Conservation (phyloP, 1,284 basidiomycete species). For the Trametes polyzona region DNA sequence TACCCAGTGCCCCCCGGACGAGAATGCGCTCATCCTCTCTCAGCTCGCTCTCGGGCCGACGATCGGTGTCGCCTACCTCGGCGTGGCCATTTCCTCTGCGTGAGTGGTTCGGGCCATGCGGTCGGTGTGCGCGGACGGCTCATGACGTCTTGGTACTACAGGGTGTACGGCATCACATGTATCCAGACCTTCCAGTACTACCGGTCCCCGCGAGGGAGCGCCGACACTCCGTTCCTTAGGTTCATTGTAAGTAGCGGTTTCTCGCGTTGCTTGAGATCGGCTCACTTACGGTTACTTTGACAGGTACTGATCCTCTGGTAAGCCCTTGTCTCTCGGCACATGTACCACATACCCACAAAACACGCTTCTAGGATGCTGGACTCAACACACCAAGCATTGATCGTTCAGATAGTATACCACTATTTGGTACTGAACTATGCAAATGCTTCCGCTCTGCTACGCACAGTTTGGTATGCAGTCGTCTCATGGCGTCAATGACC, state of each 20-base stretch:
- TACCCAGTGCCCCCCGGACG: not conserved
- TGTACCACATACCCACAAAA: not conserved
- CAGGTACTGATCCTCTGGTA: not conserved
- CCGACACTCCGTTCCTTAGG: not conserved
- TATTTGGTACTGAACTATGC: conserved; percentile 7
- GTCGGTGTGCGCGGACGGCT: too few relatives aligned
- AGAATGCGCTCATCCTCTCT: conserved; percentile 2
- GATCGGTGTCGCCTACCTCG: conserved; percentile 3
- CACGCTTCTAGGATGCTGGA: not conserved
- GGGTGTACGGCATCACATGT: conserved; percentile 6
- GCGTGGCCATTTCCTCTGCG: conserved; percentile 6
- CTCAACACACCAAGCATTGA: conserved; percentile 4
- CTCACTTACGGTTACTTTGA: not conserved
- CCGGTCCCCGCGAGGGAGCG: not conserved
- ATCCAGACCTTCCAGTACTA: conserved; percentile 10
- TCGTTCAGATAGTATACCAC: conserved; percentile 3
- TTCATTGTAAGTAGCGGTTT: not conserved
- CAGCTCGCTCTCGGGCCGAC: conserved; percentile 1
- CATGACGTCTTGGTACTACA: not conserved
- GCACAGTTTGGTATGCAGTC: not conserved
- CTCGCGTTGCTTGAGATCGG: too few relatives aligned
- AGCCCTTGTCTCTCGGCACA: too few relatives aligned
- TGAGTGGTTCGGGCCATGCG: not conserved
- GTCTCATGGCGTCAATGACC: too few relatives aligned
- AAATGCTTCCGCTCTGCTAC: not conserved